Conservation (phyloP, 805 yeast species). For the Yamadazyma endophytica region DNA sequence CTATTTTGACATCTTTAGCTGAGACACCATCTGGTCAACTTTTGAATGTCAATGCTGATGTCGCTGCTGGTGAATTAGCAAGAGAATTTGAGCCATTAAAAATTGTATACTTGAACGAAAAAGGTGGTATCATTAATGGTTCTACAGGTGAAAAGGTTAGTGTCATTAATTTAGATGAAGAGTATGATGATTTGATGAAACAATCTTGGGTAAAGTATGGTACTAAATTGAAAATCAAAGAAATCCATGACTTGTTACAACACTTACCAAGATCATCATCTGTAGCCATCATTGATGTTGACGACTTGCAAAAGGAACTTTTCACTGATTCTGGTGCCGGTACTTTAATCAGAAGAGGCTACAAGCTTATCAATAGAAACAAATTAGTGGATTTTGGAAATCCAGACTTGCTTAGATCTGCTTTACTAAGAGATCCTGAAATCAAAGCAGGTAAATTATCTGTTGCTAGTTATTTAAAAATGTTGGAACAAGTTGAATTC, state of each 20-base stretch:
- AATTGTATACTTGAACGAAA: constrained; percentile 93
- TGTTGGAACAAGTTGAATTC: constrained; percentile 58
- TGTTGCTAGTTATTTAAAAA: constrained; percentile 77
- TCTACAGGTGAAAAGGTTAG: constrained; percentile 86
- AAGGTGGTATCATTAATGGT: constrained; percentile 96
- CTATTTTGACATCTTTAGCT: constrained; percentile 93
- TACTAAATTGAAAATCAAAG: constrained; percentile 93
- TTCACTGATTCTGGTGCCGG: constrained; percentile 99
- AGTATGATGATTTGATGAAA: constrained; percentile 83
- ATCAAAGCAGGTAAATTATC: constrained; percentile 65
- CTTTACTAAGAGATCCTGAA: constrained; percentile 72
- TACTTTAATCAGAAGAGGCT: constrained; percentile 95
- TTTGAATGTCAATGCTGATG: constrained; percentile 96
- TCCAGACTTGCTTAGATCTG: constrained; percentile 73
- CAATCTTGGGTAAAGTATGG: constrained; percentile 99
- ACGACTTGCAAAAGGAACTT: constrained; percentile 92
- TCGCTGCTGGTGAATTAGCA: constrained; percentile 97
- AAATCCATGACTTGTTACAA: constrained; percentile 89
- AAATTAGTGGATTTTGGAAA: constrained; percentile 65
- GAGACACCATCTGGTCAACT: constrained; percentile 97
- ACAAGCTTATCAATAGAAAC: constrained; percentile 72
- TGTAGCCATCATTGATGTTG: constrained; percentile 94
- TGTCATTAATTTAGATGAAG: constrained; percentile 91
- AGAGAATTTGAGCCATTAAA: constrained; percentile 95
- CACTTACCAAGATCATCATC: constrained; percentile 95